phyloP scores from a whole-genome alignment of 1,139 yeast species.

The Lipomyces yarrowii region DNA sequence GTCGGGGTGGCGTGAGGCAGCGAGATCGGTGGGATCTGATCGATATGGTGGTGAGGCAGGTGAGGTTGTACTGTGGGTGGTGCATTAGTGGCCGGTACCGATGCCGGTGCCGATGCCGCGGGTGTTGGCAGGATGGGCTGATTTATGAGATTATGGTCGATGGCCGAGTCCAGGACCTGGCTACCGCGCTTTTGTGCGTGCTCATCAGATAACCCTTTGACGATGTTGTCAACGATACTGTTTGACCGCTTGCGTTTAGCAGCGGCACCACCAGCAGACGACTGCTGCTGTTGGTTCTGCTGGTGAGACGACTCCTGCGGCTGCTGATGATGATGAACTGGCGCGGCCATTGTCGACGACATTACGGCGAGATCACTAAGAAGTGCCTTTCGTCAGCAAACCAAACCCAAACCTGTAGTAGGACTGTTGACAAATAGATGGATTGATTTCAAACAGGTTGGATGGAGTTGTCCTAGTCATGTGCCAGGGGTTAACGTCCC shows the following conservation, averaged over 20 bases:
- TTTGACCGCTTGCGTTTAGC: slow-evolving; percentile 21
- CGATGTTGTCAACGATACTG: slow-evolving; percentile 5
- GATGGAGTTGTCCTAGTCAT: slow-evolving; percentile 9
- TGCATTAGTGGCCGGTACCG: slow-evolving; percentile 1
- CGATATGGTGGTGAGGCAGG: slow-evolving; percentile 15
- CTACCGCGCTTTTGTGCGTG: slow-evolving; percentile 9
- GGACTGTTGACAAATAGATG: no score
- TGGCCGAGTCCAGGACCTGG: slow-evolving; percentile 18
- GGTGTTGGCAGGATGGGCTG: background rate
- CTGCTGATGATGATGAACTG: slow-evolving; percentile 11
- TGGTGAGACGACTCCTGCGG: background rate
- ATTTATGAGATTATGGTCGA: slow-evolving; percentile 22
- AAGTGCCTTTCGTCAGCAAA: no score
- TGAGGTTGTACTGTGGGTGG: slow-evolving; percentile 22
- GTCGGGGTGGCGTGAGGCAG: background rate
- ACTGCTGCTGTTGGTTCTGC: slow-evolving; percentile 7
- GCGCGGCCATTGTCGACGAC: slow-evolving; percentile 15
- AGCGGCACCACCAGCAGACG: background rate
- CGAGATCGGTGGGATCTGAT: background rate
- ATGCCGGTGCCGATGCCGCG: slow-evolving; percentile 8
- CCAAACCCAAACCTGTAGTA: no score
- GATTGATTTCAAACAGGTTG: background rate
- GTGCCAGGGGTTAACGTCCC: slow-evolving; percentile 21
- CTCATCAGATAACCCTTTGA: slow-evolving; percentile 1
- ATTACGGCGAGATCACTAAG: background rate